Conservation (phyloP, 2,329 filamentous ascomycete species). For the Hypocrella siamensis region DNA sequence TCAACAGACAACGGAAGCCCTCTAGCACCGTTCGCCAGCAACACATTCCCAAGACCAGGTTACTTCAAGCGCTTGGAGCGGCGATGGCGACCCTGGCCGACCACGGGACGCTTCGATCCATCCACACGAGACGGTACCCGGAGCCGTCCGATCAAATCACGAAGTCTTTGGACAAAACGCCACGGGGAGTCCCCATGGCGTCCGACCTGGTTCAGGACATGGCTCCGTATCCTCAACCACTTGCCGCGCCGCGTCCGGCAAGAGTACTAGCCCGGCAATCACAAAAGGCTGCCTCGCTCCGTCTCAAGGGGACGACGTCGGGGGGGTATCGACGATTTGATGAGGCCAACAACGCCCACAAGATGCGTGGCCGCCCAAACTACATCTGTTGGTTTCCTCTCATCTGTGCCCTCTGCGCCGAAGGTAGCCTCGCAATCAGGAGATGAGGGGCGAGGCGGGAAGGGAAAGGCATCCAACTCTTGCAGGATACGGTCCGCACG, state of each 20-base stretch:
- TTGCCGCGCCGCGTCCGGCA: conserved; percentile 27
- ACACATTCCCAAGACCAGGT: neutral
- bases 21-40: neutral
- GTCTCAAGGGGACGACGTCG: conserved; percentile 19
- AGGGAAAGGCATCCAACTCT: conserved; percentile 23
- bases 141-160: conserved; percentile 15
- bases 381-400: conserved; percentile 22
- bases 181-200: conserved; percentile 16
- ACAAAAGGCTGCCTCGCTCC: conserved; percentile 27
- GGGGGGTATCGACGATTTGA: conserved; percentile 24
- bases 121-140: conserved; percentile 11
- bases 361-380: conserved; percentile 35
- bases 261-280: conserved; percentile 24
- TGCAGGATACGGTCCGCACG: conserved; percentile 30
- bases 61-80: conserved; percentile 19
- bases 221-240: conserved; percentile 23
- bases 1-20: too few relatives aligned
- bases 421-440: too few relatives aligned
- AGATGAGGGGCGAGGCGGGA: conserved; percentile 6
- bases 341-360: conserved; percentile 22
- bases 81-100: conserved; percentile 10
- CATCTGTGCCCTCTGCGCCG: too few relatives aligned
- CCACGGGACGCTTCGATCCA: conserved; percentile 16
- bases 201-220: conserved; percentile 15
- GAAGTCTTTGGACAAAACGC: conserved; percentile 20